Base-by-base conservation (phyloP, 148 eudicot genomes). In the Arctostaphylos glauca region DNA sequence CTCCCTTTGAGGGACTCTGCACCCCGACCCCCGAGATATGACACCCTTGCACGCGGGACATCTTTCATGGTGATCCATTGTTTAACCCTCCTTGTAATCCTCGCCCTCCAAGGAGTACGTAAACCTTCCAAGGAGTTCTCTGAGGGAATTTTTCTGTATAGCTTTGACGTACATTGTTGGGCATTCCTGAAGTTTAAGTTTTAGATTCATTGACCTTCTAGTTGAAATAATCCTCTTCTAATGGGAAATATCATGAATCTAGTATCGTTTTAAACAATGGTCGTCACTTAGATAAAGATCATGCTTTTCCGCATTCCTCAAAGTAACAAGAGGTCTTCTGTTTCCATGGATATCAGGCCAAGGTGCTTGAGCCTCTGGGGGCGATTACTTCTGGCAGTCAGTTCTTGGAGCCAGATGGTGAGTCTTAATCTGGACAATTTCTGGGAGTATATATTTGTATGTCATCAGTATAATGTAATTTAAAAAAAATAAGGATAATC, bases 361-460 rank as follows among this genome's bases (percentile, higher is more conserved):
- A 93, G 83, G 99, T 96, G 89, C 97, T 96, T 84, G 95, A 96
- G 92, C 99, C 99, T 84, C 88, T 96, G 44, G 99, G 99, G 81
- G 99, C 99, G 79, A 79, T 88, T 80, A 93, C 97, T 81, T 79
- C 88, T 79, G 99, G 99, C 86, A 96, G 99, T 90, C 99, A 94
- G 81, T 96, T 96, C 86, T 87, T 96, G 89, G 98, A 96, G 83
- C 99, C 99, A 80, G 94, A 96, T 87, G 99, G 99, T 96, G 90
- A 84, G 71, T 41, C 16, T 16, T 81, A 77, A 64, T 67, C 38
- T 73, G 76, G 48, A n/a, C 58, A 67, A 19, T 82, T 13, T 47
- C 13, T 3, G 13, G 8, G 46, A 25, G 21, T 78, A 47, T 54
- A 21, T 8, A 18, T 76, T 25, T 53, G 21, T 14, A 62, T 60